A percentile compares a stretch with the other conserved stretches of the same genome.
Evolutionary conservation across 192 early-diverging fungal species (phyloP).

Genomic region (Backusella sp.): DNA sequence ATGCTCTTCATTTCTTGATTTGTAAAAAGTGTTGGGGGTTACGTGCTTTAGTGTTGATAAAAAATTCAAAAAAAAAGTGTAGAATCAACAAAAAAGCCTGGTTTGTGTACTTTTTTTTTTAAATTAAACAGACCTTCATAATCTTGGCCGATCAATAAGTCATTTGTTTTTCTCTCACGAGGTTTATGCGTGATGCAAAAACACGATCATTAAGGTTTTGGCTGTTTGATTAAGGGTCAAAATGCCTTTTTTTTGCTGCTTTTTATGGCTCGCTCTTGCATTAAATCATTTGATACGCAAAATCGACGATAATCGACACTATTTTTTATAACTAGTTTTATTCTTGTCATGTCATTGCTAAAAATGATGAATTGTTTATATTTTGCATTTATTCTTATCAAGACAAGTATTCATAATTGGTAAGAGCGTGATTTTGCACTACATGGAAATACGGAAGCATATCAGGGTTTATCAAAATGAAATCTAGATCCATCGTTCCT

Average conservation of each 20-base stretch:
- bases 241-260: neutral
- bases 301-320: neutral
- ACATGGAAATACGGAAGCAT: neutral
- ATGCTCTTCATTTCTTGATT: no score
- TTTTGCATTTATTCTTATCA: no score
- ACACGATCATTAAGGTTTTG: neutral
- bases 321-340: neutral
- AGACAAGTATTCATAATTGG: neutral
- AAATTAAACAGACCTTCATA: neutral
- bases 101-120: neutral
- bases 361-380: neutral
- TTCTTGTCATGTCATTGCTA: no score
- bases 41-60: no score
- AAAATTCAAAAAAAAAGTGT: no score
- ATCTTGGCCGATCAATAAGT: neutral
- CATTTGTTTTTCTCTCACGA: neutral
- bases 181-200: neutral
- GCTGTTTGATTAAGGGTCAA: neutral
- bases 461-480: neutral
- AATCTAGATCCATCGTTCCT: neutral
- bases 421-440: neutral
- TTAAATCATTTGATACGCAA: neutral
- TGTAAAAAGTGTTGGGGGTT: neutral
- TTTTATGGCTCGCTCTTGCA: neutral
- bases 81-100: neutral